Conservation (phyloP, 2,329 filamentous ascomycete genomes). For the Aureobasidium subglaciale region DNA sequence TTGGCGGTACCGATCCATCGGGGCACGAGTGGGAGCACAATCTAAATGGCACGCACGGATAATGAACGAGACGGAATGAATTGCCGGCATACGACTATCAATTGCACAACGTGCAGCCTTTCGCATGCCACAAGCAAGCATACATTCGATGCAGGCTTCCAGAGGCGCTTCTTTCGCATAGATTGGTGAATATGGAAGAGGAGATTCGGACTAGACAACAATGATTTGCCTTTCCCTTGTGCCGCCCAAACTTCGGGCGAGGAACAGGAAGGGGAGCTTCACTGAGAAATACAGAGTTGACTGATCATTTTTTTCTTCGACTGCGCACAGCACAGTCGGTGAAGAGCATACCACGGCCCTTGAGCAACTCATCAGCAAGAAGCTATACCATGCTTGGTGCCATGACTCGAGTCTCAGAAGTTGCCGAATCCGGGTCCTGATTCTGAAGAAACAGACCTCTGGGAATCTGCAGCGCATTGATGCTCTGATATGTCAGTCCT, state of each 20-base stretch:
- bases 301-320: not conserved
- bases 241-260: not conserved
- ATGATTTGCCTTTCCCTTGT: not conserved
- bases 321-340: not conserved
- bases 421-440: not conserved
- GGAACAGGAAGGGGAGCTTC: not conserved
- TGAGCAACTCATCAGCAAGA: not conserved
- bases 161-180: slow-evolving; percentile 3
- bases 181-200: not conserved
- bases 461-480: not conserved
- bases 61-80: not conserved
- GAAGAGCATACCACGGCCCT: not conserved
- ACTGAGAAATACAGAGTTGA: not conserved
- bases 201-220: not conserved
- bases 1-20: not conserved
- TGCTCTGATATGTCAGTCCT: not conserved
- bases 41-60: not conserved
- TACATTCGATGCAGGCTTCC: slow-evolving; percentile 8
- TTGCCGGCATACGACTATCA: not conserved
- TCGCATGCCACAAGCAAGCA: not conserved
- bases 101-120: not conserved
- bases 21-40: not conserved
- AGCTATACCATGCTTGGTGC: not conserved
- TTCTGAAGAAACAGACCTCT: not conserved
- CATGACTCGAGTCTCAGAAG: not conserved